Evolutionary conservation across 345 rosid genomes (phyloP).

Genomic region (Firmiana major): DNA sequence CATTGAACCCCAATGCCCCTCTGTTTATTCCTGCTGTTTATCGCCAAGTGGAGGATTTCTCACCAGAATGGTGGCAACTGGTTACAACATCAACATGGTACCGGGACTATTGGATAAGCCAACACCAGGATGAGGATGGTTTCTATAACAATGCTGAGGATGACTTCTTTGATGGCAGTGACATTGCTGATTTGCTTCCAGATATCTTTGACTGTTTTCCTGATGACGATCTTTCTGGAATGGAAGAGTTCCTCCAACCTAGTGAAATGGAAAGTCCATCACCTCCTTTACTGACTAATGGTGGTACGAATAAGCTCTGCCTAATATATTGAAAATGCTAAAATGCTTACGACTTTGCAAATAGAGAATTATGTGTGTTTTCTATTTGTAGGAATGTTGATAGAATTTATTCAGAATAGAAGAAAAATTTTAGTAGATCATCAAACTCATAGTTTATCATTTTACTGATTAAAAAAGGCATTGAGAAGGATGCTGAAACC

Average conservation of each 20-base stretch:
- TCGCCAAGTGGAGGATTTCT: conserved; percentile 47
- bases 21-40: conserved; percentile 34
- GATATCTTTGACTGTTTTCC: conserved; percentile 41
- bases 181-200: conserved; percentile 31
- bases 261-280: conserved; percentile 19
- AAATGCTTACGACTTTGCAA: background rate
- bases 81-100: conserved; percentile 38
- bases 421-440: background rate
- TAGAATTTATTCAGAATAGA: background rate
- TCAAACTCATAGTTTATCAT: background rate
- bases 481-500: conserved; percentile 15
- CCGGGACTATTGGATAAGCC: conserved; percentile 38
- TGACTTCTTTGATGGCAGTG: conserved; percentile 7
- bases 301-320: background rate
- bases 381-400: background rate
- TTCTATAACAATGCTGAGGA: conserved; percentile 14
- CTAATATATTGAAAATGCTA: background rate
- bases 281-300: conserved; percentile 4
- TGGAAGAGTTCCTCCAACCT: conserved; percentile 40
- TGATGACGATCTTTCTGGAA: conserved; percentile 28
- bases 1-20: conserved; percentile 46
- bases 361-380: background rate
- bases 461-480: conserved; percentile 9
- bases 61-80: conserved; percentile 49
- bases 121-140: conserved; percentile 29